Evolutionary conservation across 1,284 basidiomycete genomes (phyloP).

Genomic region (Trametes pubescens): DNA sequence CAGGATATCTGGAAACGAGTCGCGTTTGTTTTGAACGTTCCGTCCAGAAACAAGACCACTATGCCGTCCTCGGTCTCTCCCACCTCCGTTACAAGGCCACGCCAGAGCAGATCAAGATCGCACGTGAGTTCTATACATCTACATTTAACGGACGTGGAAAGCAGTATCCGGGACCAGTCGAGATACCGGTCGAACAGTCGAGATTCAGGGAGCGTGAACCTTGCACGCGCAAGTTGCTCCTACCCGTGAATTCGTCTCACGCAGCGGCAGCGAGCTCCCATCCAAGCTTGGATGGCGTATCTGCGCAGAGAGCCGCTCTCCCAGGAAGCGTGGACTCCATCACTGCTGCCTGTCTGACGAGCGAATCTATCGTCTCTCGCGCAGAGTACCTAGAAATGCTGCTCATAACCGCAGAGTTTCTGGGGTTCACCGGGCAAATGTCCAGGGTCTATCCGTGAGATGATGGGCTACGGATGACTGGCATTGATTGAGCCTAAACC

Average conservation of each 20-base stretch:
- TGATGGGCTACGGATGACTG: background rate
- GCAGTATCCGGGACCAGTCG: background rate
- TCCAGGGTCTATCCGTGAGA: background rate
- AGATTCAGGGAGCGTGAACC: conserved; percentile 1
- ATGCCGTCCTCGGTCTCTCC: conserved; percentile 94
- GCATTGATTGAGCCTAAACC: conserved; percentile 6
- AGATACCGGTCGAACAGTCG: background rate
- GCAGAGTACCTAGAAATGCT: background rate
- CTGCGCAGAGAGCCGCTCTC: background rate
- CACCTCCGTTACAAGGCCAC: conserved; percentile 90
- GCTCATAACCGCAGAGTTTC: conserved; percentile 3
- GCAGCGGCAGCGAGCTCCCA: background rate
- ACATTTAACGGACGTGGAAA: background rate
- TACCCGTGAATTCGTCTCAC: background rate
- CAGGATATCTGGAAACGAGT: no score
- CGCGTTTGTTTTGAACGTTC: no score
- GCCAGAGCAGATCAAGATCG: conserved; percentile 94
- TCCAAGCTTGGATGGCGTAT: background rate
- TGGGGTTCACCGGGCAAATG: conserved; percentile 5
- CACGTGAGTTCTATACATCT: conserved; percentile 69
- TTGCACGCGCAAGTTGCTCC: conserved; percentile 2
- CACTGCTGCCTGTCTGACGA: background rate
- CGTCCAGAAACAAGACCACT: conserved; percentile 99
- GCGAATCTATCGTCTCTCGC: conserved; percentile 15
- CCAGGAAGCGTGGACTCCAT: background rate